Percentiles rank a stretch among this genome's conserved stretches.
Conservation (phyloP, 164 flowering plant species). For the Cinnamomum micranthum region DNA sequence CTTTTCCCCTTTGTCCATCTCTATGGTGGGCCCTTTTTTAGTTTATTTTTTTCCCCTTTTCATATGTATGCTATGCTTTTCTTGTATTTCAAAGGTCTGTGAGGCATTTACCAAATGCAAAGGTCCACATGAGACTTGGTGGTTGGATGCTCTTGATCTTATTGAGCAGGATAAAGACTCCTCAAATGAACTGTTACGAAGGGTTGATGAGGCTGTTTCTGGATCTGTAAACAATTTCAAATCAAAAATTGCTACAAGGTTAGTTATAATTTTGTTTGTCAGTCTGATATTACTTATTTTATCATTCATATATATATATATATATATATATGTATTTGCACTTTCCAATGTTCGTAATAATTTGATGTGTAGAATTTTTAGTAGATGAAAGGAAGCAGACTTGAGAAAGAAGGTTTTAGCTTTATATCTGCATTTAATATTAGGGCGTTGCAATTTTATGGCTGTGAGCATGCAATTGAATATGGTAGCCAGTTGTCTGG, state of each 20-base stretch:
- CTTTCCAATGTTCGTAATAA: no score
- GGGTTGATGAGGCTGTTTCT: conserved; percentile 66
- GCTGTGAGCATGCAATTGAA: no score
- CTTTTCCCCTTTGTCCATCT: not conserved
- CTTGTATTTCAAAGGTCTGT: conserved; percentile 47
- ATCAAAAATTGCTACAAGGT: conserved; percentile 54
- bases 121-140: conserved; percentile 51
- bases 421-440: no score
- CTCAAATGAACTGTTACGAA: conserved; percentile 51
- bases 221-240: conserved; percentile 40
- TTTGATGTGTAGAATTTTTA: no score
- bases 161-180: conserved; percentile 50
- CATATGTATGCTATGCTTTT: not conserved
- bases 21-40: not conserved
- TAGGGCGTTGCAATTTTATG: no score
- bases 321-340: no score
- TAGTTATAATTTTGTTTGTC: conserved; percentile 17
- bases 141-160: conserved; percentile 72
- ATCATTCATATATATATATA: not conserved
- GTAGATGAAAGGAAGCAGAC: no score
- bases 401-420: no score
- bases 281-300: not conserved
- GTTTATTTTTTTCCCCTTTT: not conserved
- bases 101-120: conserved; percentile 32
- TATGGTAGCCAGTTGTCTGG: no score